Conservation (phyloP, 2,329 filamentous ascomycete genomes). For the Ceratocystis colombiana region DNA sequence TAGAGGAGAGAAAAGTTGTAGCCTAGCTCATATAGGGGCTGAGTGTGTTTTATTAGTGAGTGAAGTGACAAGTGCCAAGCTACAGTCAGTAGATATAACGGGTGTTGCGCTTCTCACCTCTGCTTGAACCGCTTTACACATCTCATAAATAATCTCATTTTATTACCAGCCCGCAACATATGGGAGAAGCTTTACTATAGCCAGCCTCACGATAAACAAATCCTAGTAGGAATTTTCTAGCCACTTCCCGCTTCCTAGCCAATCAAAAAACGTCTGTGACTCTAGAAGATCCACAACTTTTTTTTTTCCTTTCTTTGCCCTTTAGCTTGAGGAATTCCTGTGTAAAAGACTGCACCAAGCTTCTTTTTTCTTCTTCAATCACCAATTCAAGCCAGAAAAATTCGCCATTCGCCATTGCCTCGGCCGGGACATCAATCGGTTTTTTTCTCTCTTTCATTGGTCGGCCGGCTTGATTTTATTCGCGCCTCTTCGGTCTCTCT, state of each 20-base stretch:
- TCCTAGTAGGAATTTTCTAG: constrained; percentile 1
- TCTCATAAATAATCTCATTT: neutral
- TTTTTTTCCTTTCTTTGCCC: neutral
- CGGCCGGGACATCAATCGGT: too few relatives aligned
- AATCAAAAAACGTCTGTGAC: neutral
- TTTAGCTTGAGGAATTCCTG: neutral
- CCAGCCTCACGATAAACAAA: constrained; percentile 7
- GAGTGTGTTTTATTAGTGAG: neutral
- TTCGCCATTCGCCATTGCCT: too few relatives aligned
- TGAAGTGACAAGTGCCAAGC: neutral
- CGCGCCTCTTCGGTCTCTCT: too few relatives aligned
- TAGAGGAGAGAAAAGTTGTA: neutral
- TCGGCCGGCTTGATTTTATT: too few relatives aligned
- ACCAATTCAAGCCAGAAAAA: neutral
- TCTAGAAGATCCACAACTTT: constrained; percentile 1
- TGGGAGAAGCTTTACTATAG: constrained; percentile 2
- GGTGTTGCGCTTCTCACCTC: neutral
- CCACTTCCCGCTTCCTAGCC: neutral
- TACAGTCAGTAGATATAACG: neutral
- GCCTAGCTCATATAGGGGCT: neutral
- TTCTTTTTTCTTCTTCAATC: neutral
- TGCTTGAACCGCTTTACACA: neutral
- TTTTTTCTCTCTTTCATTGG: neutral
- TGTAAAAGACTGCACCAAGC: neutral
- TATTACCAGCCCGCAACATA: neutral